Conservation (phyloP, 2,329 filamentous ascomycete species). For the Xylaria sp. region DNA sequence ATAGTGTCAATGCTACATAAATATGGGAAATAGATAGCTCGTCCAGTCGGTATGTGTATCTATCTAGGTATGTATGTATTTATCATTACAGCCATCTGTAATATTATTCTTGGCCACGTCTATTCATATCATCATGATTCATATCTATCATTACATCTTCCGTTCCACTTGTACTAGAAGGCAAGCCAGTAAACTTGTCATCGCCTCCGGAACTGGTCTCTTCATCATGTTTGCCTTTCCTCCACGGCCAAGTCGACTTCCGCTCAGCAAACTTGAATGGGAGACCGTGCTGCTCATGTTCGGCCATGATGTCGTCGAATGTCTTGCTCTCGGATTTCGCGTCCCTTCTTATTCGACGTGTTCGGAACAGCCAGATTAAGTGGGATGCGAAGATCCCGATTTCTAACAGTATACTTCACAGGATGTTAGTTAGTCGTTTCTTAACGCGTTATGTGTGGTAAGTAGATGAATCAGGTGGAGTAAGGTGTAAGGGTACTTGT, state of each 20-base stretch:
- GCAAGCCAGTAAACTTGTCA: neutral
- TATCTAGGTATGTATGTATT: neutral
- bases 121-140: neutral
- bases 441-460: neutral
- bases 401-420: conserved; percentile 64
- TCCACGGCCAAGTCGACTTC: conserved; percentile 32
- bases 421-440: conserved; percentile 3
- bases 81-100: neutral
- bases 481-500: neutral
- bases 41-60: neutral
- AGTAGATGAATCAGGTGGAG: neutral
- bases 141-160: neutral
- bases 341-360: conserved; percentile 61
- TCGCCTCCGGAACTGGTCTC: conserved; percentile 28
- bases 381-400: conserved; percentile 70
- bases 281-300: conserved; percentile 49
- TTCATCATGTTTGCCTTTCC: conserved; percentile 29
- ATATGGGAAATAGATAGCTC: neutral
- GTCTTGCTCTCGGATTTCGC: conserved; percentile 63
- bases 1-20: no score
- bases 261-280: conserved; percentile 54
- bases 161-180: neutral
- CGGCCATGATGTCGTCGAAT: conserved; percentile 63
- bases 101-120: neutral
- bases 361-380: conserved; percentile 67